Evolutionary conservation across 2,329 filamentous ascomycete genomes (phyloP).

Genomic region (Fusarium sp.): DNA sequence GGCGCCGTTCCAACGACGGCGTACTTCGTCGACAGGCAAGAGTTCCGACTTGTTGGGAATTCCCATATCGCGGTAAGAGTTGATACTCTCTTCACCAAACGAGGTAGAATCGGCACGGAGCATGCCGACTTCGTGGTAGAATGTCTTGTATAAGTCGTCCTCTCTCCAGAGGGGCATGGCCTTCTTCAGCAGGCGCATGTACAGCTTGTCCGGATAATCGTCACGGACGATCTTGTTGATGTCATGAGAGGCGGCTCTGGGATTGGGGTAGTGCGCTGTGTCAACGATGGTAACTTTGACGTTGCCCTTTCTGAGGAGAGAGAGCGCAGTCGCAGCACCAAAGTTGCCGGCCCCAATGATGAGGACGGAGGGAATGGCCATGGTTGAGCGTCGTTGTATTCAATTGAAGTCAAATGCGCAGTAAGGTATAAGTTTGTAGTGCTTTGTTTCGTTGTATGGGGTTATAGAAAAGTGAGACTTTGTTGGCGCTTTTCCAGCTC

Average conservation of each 20-base stretch:
- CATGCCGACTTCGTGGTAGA: conserved; percentile 72
- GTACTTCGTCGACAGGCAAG: conserved; percentile 65
- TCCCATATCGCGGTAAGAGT: conserved; percentile 53
- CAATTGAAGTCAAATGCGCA: conserved; percentile 21
- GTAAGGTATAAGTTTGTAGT: conserved; percentile 3
- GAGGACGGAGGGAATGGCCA: conserved; percentile 49
- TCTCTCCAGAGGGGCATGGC: conserved; percentile 58
- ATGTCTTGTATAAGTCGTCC: conserved; percentile 64
- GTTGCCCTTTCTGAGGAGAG: conserved; percentile 49
- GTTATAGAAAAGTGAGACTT: conserved; percentile 38
- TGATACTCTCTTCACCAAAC: conserved; percentile 61
- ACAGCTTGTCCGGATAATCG: conserved; percentile 58
- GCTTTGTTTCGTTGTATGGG: conserved; percentile 21
- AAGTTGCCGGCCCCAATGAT: conserved; percentile 61
- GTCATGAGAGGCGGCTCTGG: conserved; percentile 61
- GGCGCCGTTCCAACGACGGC: conserved; percentile 66
- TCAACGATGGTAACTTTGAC: conserved; percentile 55
- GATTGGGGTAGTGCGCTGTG: conserved; percentile 54
- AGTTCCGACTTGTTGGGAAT: conserved; percentile 58
- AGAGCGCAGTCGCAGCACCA: conserved; percentile 59
- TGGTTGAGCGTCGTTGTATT: conserved; percentile 22
- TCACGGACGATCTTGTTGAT: conserved; percentile 61
- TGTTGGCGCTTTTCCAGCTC: conserved; percentile 24
- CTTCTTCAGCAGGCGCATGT: conserved; percentile 57
- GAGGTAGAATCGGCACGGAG: conserved; percentile 57